Percentiles rank a stretch among this genome's conserved stretches.
These are phyloP conservation scores for Xylariaceae sp. DNA, from an alignment of 2,329 filamentous ascomycete species.

Conservation along the genomic window DNA sequence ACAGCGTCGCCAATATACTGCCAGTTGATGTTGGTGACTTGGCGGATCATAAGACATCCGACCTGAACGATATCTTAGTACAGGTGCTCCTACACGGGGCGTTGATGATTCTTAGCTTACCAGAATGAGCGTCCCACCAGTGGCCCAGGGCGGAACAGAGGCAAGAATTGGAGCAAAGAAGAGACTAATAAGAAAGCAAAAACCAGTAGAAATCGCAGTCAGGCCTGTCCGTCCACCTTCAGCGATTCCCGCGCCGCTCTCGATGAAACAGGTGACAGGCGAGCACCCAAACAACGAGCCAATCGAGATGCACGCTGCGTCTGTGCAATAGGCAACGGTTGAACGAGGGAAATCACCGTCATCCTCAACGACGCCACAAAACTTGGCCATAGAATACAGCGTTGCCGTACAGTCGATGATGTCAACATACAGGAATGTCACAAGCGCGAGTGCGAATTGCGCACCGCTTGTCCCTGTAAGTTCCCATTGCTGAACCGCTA, in stretches of 20 bases:
- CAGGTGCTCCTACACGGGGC: background rate
- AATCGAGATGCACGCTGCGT: slow-evolving; percentile 74
- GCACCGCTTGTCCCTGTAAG: slow-evolving; percentile 59
- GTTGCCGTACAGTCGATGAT: slow-evolving; percentile 81
- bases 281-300: slow-evolving; percentile 73
- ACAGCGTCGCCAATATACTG: slow-evolving; percentile 76
- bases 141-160: slow-evolving; percentile 80
- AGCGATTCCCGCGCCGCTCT: slow-evolving; percentile 77
- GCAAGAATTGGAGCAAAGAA: slow-evolving; percentile 81
- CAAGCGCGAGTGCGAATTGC: slow-evolving; percentile 73
- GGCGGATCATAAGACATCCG: slow-evolving; percentile 79
- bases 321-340: slow-evolving; percentile 77
- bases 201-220: slow-evolving; percentile 71
- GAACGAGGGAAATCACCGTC: slow-evolving; percentile 87
- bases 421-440: slow-evolving; percentile 82
- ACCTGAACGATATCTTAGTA: slow-evolving; percentile 52
- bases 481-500: slow-evolving; percentile 72
- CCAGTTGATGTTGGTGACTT: slow-evolving; percentile 79
- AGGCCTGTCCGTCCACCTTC: slow-evolving; percentile 77
- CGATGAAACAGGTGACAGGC: slow-evolving; percentile 77
- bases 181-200: slow-evolving; percentile 74
- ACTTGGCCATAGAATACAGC: slow-evolving; percentile 81
- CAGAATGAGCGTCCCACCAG: slow-evolving; percentile 74
- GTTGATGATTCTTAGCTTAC: slow-evolving; percentile 46
- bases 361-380: slow-evolving; percentile 69